These are phyloP conservation scores for Leccinum barrowsii DNA, from an alignment of 768 basidiomycete genomes.

Conservation along the genomic window DNA sequence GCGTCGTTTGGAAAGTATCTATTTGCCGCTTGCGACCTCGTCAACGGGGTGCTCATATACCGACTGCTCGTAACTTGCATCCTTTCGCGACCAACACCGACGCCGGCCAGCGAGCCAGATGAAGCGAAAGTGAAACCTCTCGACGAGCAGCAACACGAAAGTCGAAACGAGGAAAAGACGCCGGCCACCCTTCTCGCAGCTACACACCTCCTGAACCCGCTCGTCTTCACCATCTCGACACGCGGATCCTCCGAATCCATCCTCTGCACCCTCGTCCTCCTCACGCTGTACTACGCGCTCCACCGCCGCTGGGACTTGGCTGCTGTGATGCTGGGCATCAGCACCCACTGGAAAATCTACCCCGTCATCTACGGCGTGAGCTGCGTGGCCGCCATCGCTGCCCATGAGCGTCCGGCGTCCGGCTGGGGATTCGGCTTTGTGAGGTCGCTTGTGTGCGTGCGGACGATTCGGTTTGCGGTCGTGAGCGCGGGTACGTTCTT, in stretches of 20 bases:
- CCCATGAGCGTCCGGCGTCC: constrained; percentile 15
- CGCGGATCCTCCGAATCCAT: constrained; percentile 94
- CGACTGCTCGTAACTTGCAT: constrained; percentile 51
- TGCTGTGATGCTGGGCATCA: constrained; percentile 72
- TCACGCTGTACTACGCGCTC: constrained; percentile 59
- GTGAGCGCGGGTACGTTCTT: constrained; percentile 70
- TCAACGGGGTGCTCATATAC: constrained; percentile 74
- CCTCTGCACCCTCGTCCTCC: constrained; percentile 74
- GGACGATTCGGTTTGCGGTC: constrained; percentile 60
- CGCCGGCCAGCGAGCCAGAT: neutral
- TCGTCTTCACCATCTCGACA: constrained; percentile 95
- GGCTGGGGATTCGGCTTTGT: constrained; percentile 28
- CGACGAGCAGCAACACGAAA: constrained; percentile 1
- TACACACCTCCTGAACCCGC: constrained; percentile 86
- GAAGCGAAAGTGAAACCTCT: constrained; percentile 9
- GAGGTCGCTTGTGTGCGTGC: constrained; percentile 42
- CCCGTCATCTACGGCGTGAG: constrained; percentile 88
- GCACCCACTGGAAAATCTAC: constrained; percentile 97
- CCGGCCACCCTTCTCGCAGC: constrained; percentile 56
- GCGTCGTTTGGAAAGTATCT: constrained; percentile 89
- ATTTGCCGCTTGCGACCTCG: constrained; percentile 79
- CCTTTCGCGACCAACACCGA: constrained; percentile 31
- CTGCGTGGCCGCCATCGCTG: constrained; percentile 43
- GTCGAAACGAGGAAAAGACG: neutral
- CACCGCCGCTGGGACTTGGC: constrained; percentile 58